Base-by-base conservation (phyloP, 1,284 basidiomycete genomes). In the Puccinia triticina region DNA sequence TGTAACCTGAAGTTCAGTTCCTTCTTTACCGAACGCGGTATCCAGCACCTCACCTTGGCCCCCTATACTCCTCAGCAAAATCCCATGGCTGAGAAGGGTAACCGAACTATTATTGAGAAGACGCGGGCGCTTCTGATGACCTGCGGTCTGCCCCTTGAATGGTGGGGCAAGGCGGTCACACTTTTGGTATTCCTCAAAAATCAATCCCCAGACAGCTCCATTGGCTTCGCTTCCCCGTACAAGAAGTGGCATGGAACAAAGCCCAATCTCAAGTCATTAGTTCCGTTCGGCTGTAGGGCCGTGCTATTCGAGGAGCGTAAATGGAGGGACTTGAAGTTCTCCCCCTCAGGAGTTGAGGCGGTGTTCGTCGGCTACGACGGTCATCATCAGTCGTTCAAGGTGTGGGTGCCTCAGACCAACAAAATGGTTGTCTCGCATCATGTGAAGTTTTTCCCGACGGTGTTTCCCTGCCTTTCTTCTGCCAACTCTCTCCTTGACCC, bases 1-100 rank as follows among this genome's bases (percentile, higher is more conserved):
- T n/a, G n/a, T n/a, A n/a, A n/a, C 40, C 40, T 26, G 16, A 11
- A 10, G 23, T 23, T n/a, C 50, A 61, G 4, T 43, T 48, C 3
- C 53, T 43, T 61, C 2, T 77, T 66, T 29, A 2, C n/a, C 2
- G 29, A 64, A n/a, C 11, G 46, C 2, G 75, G 75, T 14, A 48
- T 77, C 5, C 5, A 26, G 7, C 61, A 61, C 43, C 29, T 12
- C 8, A 57, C n/a, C 12, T 10, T 29, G 7, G 50, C 74, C 5
- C 74, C 74, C 16, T 67, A 67, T 32, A 73, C 71, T 4, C 71
- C 71, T 10, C 12, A 73, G 21, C 37, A 73, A 73, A 73, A 73
- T 48, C 71, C 71, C 2, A 8, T 73, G 2, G 29, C 71, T 1
- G 46, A 73, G 26, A 12, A 21, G 26, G 71, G 71, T 8, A 73